Evolutionary conservation across 305 asterid genomes (phyloP).

Genomic region (Fraxinus greggii): DNA sequence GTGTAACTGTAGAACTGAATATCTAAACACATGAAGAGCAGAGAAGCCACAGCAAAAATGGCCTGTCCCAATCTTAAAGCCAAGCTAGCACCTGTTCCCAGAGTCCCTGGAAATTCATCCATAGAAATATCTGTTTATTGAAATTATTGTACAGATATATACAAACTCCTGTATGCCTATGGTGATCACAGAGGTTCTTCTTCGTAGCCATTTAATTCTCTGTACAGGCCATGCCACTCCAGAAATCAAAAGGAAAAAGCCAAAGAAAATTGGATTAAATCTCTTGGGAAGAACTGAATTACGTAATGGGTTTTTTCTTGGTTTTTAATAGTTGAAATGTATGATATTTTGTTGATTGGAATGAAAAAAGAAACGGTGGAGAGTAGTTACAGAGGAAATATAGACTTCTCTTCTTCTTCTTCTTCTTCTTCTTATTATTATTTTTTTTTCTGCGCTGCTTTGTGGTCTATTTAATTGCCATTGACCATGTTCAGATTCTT

Average conservation of each 20-base stretch:
- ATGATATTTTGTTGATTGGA: background rate
- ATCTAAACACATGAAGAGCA: constrained; percentile 89
- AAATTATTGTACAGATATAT: constrained; percentile 11
- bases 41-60: constrained; percentile 72
- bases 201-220: constrained; percentile 35
- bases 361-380: constrained; percentile 22
- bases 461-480: background rate
- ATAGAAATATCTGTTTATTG: constrained; percentile 28
- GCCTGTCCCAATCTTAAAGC: constrained; percentile 87
- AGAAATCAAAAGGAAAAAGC: background rate
- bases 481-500: background rate
- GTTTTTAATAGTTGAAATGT: background rate
- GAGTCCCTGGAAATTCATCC: constrained; percentile 87
- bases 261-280: background rate
- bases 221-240: constrained; percentile 33
- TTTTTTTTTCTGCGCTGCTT: background rate
- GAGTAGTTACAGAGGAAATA: constrained; percentile 26
- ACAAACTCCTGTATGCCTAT: background rate
- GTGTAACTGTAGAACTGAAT: constrained; percentile 88
- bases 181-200: constrained; percentile 27
- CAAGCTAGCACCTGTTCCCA: constrained; percentile 88
- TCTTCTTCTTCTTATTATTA: too few species aligned
- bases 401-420: constrained; percentile 23
- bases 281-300: background rate
- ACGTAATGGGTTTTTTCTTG: background rate